Evolutionary conservation across 2,329 filamentous ascomycete genomes (phyloP).

Genomic region (Fusarium sororula): DNA sequence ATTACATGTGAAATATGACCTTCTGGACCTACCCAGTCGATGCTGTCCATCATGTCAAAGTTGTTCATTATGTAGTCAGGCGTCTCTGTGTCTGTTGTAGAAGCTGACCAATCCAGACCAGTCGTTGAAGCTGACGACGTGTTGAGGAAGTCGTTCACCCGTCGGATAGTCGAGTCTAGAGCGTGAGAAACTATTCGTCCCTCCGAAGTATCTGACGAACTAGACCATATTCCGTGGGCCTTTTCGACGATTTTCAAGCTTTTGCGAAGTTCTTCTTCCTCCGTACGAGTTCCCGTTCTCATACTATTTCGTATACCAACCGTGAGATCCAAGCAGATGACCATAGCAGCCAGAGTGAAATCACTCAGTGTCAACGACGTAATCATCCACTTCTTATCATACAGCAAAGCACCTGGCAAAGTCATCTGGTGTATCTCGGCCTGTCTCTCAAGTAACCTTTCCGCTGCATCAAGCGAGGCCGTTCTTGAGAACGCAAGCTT

Average conservation of each 20-base stretch:
- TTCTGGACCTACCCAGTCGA: slow-evolving; percentile 33
- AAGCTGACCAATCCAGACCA: neutral
- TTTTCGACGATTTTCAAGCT: slow-evolving; percentile 16
- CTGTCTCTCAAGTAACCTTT: slow-evolving; percentile 41
- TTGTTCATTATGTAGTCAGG: neutral
- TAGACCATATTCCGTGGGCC: slow-evolving; percentile 36
- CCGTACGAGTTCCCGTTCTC: neutral
- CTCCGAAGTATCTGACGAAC: slow-evolving; percentile 16
- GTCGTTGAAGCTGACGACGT: fast-evolving
- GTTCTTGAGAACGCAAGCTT: slow-evolving; percentile 28
- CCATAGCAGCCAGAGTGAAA: slow-evolving; percentile 61
- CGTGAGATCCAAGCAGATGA: slow-evolving; percentile 54
- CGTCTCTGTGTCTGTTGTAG: fast-evolving
- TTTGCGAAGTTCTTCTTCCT: neutral
- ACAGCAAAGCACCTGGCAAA: slow-evolving; percentile 54
- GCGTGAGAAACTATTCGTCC: slow-evolving; percentile 34
- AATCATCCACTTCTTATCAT: slow-evolving; percentile 56
- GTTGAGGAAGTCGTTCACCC: neutral
- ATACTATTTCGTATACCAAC: slow-evolving; percentile 21
- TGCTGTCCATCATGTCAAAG: slow-evolving; percentile 9
- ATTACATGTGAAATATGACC: fast-evolving
- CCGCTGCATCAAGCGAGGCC: slow-evolving; percentile 42
- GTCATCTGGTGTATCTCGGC: slow-evolving; percentile 45
- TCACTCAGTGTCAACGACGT: slow-evolving; percentile 57
- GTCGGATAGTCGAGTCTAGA: slow-evolving; percentile 29